Base-by-base conservation (phyloP, 225 moss, liverwort and hornwort species). In the Sphagnum contortum region DNA sequence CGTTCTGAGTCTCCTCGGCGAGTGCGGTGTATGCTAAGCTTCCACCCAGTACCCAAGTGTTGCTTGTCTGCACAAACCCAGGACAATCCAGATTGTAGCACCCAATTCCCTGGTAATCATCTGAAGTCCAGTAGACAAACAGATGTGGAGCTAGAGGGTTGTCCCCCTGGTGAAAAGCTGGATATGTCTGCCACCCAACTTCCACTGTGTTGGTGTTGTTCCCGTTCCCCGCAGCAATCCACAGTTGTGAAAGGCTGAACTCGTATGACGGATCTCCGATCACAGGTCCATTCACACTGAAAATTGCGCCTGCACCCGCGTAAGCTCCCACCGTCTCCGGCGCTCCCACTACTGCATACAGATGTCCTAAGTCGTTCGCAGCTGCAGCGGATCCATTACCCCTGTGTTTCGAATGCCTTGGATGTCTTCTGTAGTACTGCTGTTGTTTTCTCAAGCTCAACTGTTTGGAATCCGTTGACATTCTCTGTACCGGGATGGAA, bases 1-100 rank as follows among this genome's bases (percentile, higher is more conserved):
- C 29, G 29, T 29, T 29, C 29, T 29, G 29, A 4, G 46, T 0
- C 5, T 64, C 4, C n/a, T n/a, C 49, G 45, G 6, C 51, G 3
- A 70, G 62, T 2, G 62, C 44, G 62, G 69, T 61, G 48, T 50
- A 61, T 10, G 66, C 48, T 50, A 80, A 46, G 8, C 72, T 66
- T 57, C 80, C 80, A 46, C 80, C 76, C 0, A 76, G 6, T 5
- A 80, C 14, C 55, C 72, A 57, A 7, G 54, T 73, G 11, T 68
- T 73, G 70, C 76, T 76, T 2, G 75, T 75, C 65, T 80, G 80
- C 4, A 80, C 70, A 65, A 80, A 80, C 6, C 80, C 80, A 2
- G 70, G 59, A 51, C 80, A 80, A 3, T 48, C 29, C 50, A 80
- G 61, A 53, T 80, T 75, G 60, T 76, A 75, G 62, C 80, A 80